Evolutionary conservation across 2,329 filamentous ascomycete species (phyloP), one percentile per base, ranked within the genome.

Genomic region (Paracamarosporium sp.): DNA sequence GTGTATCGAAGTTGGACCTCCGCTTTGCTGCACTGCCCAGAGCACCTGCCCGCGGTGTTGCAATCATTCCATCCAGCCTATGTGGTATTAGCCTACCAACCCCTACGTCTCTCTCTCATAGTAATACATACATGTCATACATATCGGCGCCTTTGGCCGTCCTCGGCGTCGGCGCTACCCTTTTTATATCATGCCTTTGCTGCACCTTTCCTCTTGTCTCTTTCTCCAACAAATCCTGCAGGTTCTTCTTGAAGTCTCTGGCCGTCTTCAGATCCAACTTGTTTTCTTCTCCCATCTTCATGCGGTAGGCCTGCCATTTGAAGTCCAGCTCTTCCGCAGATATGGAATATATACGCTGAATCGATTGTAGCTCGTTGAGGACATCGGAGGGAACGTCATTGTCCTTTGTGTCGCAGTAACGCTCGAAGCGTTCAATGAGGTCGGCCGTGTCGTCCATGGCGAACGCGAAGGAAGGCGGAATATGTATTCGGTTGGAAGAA

Each of bases 281-380:
- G 60, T 88, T 88, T 56, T 92, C 90, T 55, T 96, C 92, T 46
- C 87, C 92, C 88, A 98, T 93, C 78, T 94, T 96, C 74, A 99
- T 90, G 77, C 91, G 93, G 82, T 97, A 98, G 0, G 93, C 94
- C 77, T 99, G 95, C 95, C 95, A 99, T 83, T 98, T 98, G 86
- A 92, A 97, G 78, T 92, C 97, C 25, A 98, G 83, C 74, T 98
- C 95, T 75, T 98, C 89, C 31, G 88, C 84, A 15, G 88, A 86
- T 59, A 98, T 85, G 46, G 87, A 88, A 78, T 97, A 92, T 59
- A 98, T 83, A 53, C 89, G 88, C 80, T 95, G 85, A 74, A 97
- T 96, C 57, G 92, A 96, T 73, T 90, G 85, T 65, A 99, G 82
- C 79, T 97, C 93, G 52, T 84, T 81, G 63, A 92, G 81, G 56